Conservation (phyloP, 352 stramenopile species). For the Achlya hypogyna region DNA sequence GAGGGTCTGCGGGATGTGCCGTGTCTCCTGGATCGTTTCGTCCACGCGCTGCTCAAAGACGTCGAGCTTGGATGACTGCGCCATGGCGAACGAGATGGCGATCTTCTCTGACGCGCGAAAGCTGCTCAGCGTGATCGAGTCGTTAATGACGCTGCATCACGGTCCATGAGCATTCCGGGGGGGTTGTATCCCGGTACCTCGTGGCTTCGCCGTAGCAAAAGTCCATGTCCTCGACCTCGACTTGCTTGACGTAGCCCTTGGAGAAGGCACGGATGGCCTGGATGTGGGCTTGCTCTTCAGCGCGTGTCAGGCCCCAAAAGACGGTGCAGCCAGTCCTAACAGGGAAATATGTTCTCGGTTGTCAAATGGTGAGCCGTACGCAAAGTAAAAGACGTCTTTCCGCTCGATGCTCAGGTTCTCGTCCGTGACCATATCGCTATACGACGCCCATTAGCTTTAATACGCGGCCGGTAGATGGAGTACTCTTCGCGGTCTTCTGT, state of each 20-base stretch:
- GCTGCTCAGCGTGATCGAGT: conserved; percentile 77
- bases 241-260: conserved; percentile 62
- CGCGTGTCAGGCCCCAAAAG: conserved; percentile 81
- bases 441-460: conserved; percentile 3
- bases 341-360: conserved; percentile 15
- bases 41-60: conserved; percentile 88
- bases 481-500: conserved; percentile 26
- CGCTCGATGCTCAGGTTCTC: conserved; percentile 37
- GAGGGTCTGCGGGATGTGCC: conserved; percentile 84
- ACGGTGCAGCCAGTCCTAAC: conserved; percentile 79
- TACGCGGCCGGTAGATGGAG: background rate
- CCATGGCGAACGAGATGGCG: conserved; percentile 88
- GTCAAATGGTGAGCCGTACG: too few relatives aligned
- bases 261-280: conserved; percentile 48
- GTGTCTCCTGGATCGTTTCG: conserved; percentile 78
- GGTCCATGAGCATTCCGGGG: background rate
- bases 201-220: conserved; percentile 70
- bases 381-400: conserved; percentile 83
- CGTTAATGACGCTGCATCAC: conserved; percentile 34
- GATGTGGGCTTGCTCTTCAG: conserved; percentile 72
- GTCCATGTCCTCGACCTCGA: conserved; percentile 86
- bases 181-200: conserved; percentile 22
- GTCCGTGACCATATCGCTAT: conserved; percentile 21
- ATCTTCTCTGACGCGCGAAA: conserved; percentile 83
- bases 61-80: conserved; percentile 89